These are phyloP conservation scores for Gossypium gossypioides DNA, from an alignment of 441 rosid genomes.

Conservation along the genomic window DNA sequence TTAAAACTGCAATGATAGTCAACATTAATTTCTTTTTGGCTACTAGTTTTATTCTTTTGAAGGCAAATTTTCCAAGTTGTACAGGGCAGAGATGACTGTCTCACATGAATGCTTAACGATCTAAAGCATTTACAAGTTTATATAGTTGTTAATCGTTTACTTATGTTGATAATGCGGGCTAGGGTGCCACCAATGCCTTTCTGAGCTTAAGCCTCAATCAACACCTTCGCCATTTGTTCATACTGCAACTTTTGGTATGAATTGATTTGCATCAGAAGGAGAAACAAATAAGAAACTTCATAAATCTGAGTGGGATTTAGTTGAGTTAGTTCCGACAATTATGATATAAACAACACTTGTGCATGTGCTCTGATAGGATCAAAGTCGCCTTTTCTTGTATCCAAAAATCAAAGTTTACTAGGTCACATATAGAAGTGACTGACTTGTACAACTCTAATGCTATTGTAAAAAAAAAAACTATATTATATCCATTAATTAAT, in stretches of 20 bases:
- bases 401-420: constrained; percentile 2
- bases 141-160: not conserved
- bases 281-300: too few species aligned
- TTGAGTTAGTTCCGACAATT: not conserved
- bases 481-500: constrained; percentile 9
- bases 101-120: not conserved
- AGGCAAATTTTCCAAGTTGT: not conserved
- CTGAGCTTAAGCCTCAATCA: too few species aligned
- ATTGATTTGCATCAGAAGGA: too few species aligned
- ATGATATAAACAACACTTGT: not conserved
- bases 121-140: not conserved
- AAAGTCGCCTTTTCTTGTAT: not conserved
- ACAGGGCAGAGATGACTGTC: not conserved
- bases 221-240: too few species aligned
- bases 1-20: not conserved
- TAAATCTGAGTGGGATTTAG: too few species aligned
- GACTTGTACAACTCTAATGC: not conserved
- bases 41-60: not conserved
- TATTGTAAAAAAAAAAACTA: not conserved
- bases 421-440: not conserved
- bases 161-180: too few species aligned
- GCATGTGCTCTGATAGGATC: not conserved
- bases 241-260: too few species aligned
- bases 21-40: not conserved
- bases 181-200: too few species aligned